phyloP scores from a whole-genome alignment of 1,284 basidiomycete genomes.

The Ceratorhiza oryzae-sativae region DNA sequence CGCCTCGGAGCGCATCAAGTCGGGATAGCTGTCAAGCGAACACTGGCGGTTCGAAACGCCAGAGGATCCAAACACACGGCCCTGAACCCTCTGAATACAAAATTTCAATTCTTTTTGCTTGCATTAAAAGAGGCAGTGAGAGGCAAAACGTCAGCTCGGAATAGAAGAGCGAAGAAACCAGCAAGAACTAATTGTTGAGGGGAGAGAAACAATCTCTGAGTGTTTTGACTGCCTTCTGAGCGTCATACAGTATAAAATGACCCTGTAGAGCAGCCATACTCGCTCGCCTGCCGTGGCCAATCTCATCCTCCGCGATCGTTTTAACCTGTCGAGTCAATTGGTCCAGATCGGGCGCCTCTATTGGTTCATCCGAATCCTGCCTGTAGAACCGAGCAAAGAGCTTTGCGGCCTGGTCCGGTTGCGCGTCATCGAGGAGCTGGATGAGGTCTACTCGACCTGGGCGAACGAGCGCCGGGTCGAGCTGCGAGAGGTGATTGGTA shows the following conservation, averaged over 20 bases:
- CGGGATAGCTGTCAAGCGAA: background rate
- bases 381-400: slow-evolving; percentile 89
- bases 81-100: no score
- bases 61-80: no score
- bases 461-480: slow-evolving; percentile 58
- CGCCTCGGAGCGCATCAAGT: slow-evolving; percentile 28
- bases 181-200: slow-evolving; percentile 11
- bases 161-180: no score
- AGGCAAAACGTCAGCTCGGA: no score
- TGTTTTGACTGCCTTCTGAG: slow-evolving; percentile 65
- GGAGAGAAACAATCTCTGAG: slow-evolving; percentile 44
- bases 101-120: no score
- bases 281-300: slow-evolving; percentile 62
- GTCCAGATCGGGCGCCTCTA: slow-evolving; percentile 56
- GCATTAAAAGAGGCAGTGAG: no score
- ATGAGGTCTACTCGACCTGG: slow-evolving; percentile 93
- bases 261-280: slow-evolving; percentile 97
- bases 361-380: slow-evolving; percentile 45
- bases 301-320: slow-evolving; percentile 61
- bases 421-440: slow-evolving; percentile 88
- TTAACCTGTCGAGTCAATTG: slow-evolving; percentile 61
- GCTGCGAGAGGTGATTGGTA: slow-evolving; percentile 82
- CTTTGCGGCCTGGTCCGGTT: slow-evolving; percentile 76
- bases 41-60: no score
- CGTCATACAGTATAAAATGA: slow-evolving; percentile 81